Evolutionary conservation across 2,329 filamentous ascomycete species (phyloP).

Genomic region (Macrophomina pseudophaseolina): DNA sequence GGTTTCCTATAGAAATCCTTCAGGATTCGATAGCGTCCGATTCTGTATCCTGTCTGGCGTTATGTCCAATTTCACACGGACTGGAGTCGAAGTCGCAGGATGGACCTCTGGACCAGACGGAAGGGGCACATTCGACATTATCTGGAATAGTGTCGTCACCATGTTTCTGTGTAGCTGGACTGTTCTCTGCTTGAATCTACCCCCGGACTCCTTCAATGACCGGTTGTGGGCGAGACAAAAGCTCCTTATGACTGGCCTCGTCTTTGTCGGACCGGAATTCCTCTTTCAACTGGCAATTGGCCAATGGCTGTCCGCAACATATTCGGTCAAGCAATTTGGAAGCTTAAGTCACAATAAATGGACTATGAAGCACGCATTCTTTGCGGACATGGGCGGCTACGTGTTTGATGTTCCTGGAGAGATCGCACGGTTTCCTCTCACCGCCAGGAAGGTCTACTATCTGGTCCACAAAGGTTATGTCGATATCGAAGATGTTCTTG

Average conservation of each 20-base stretch:
- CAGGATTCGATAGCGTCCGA: too few species aligned
- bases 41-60: too few species aligned
- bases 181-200: slow-evolving; percentile 47
- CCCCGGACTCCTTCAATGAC: slow-evolving; percentile 38
- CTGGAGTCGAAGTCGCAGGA: neutral
- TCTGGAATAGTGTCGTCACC: neutral
- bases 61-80: neutral
- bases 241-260: slow-evolving; percentile 42
- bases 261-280: slow-evolving; percentile 47
- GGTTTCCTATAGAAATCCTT: too few species aligned
- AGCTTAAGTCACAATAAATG: slow-evolving; percentile 34
- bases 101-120: slow-evolving; percentile 5
- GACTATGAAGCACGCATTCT: slow-evolving; percentile 50
- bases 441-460: slow-evolving; percentile 40
- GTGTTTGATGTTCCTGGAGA: slow-evolving; percentile 38
- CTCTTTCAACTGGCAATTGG: slow-evolving; percentile 43
- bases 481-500: slow-evolving; percentile 23
- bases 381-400: slow-evolving; percentile 51
- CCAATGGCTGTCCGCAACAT: neutral
- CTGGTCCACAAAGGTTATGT: slow-evolving; percentile 34
- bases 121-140: slow-evolving; percentile 5
- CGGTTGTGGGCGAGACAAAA: slow-evolving; percentile 40
- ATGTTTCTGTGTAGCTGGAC: slow-evolving; percentile 38
- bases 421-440: slow-evolving; percentile 42
- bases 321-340: slow-evolving; percentile 28